Evolutionary conservation across 768 basidiomycete species (phyloP).

Genomic region (Suillus tomentosus): DNA sequence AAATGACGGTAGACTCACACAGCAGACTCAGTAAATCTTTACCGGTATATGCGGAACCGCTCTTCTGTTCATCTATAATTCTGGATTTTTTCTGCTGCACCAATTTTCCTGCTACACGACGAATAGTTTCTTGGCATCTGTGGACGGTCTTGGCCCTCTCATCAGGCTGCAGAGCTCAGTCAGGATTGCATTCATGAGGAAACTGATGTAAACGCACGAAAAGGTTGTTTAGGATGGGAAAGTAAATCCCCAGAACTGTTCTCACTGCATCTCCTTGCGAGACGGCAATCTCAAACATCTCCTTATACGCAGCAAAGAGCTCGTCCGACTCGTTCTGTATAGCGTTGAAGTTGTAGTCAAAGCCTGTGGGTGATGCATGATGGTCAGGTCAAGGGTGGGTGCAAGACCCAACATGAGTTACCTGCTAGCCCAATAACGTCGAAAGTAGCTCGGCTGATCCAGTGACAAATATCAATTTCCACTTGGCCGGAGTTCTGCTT

Average conservation of each 20-base stretch:
- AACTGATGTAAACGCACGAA: slow-evolving; percentile 48
- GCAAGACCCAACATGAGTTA: slow-evolving; percentile 31
- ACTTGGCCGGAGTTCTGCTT: slow-evolving; percentile 30
- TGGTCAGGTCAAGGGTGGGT: neutral
- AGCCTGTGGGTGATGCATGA: slow-evolving; percentile 47
- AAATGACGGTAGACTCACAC: slow-evolving; percentile 47
- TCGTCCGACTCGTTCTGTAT: slow-evolving; percentile 80
- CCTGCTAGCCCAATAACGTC: slow-evolving; percentile 92
- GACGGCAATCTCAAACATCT: slow-evolving; percentile 78
- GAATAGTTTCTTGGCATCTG: slow-evolving; percentile 63
- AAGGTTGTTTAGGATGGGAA: slow-evolving; percentile 53
- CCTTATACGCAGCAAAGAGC: slow-evolving; percentile 76
- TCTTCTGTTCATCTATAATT: slow-evolving; percentile 59
- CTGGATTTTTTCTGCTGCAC: slow-evolving; percentile 80
- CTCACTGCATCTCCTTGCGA: slow-evolving; percentile 52
- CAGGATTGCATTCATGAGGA: neutral
- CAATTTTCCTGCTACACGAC: slow-evolving; percentile 69
- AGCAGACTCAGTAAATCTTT: slow-evolving; percentile 80
- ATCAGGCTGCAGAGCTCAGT: slow-evolving; percentile 49
- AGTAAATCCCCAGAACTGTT: slow-evolving; percentile 54
- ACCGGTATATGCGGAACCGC: slow-evolving; percentile 52
- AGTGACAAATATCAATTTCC: slow-evolving; percentile 74
- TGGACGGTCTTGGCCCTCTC: slow-evolving; percentile 48
- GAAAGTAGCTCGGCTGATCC: slow-evolving; percentile 83
- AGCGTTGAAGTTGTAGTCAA: slow-evolving; percentile 85